Base-by-base conservation (phyloP, 2,329 filamentous ascomycete genomes). In the Capronia americana region DNA sequence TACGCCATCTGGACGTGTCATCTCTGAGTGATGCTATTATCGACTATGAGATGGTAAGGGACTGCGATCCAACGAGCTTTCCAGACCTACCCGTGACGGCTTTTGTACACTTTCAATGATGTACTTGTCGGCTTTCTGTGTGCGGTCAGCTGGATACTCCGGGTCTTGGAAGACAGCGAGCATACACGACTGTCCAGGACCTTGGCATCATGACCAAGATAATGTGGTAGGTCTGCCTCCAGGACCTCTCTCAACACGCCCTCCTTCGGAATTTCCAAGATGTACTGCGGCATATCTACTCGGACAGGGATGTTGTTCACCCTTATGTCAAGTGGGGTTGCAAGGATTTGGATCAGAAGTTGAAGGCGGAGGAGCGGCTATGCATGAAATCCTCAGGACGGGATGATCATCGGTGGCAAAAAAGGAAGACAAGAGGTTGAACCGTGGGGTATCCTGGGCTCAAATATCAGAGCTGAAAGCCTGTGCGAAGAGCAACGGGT, bases 161-260 rank as follows among this genome's bases (percentile, higher is more conserved):
- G 51, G 46, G 48, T 6, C 23, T 17, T 20, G 28, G 23, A 34
- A 32, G 12, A 12, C 30, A 14, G 14, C 24, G 51, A 32, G 26
- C 28, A 24, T 66, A 66, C 64, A 58, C 48, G 54, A 28, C 54
- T 66, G n/a, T 63, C 59, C 53, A 67, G 41, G 4, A 67, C 51
- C 30, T 50, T 60, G 24, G 65, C 65, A 61, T 67, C 65, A 6
- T 51, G 51, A 23, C 65, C 65, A 50, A 67, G 57, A 32, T 67
- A 67, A n/a, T 61, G 44, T 14, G 61, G 46, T n/a, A 67, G 48
- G 41, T 67, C 65, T 17, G 56, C 32, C 57, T 67, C 65, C 30
- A 67, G 51, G 12, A 67, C 65, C 14, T 67, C 65, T 46, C 57
- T 64, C 54, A 57, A 67, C 55, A 67, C 51, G 44, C 56, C 61